Base-by-base conservation (phyloP, 2,329 filamentous ascomycete genomes). In the Cordyceps militaris region DNA sequence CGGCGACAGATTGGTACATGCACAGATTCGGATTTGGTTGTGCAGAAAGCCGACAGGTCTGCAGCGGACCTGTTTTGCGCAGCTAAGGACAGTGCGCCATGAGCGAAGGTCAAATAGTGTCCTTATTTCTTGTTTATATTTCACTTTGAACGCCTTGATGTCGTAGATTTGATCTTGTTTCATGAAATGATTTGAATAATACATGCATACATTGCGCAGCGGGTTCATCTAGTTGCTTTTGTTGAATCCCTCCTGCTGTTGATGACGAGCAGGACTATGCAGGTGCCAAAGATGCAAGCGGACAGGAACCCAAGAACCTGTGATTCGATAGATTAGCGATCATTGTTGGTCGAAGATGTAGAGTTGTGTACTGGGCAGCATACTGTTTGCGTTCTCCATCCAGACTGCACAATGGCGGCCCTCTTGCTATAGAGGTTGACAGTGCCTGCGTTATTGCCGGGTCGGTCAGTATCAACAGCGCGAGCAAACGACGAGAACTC, bases 351-450 rank as follows among this genome's bases (percentile, higher is more conserved):
- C 42, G 4, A 52, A 10, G n/a, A 14, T 6, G 32, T 8, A 21
- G 14, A 44, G 4, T 40, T 4, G 16, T 8, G 26, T 14, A 4
- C 16, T n/a, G 69, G n/a, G 46, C n/a, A 36, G 10, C 77, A 62
- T 67, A 96, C 88, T 43, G 86, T 71, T 69, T 97, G 92, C 38
- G 94, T 97, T 73, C 91, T 93, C 88, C 89, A 94, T 1, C 94
- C 94, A 30, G 85, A 88, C 75, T 99, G 94, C 40, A 99, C 94
- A 62, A 97, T 80, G 0, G 94, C 94, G 26, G 81, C 80, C 63
- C 86, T 84, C 40, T 82, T 79, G 64, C 88, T 88, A 70, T 96
- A 99, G 68, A 89, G 87, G 65, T 88, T 88, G 24, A 97, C 75
- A 0, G 84, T 86, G 65, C 85, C 80, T 83, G 30, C 8, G 7